Base-by-base conservation (phyloP, 1,284 basidiomycete species). In the Tilletia setariae region DNA sequence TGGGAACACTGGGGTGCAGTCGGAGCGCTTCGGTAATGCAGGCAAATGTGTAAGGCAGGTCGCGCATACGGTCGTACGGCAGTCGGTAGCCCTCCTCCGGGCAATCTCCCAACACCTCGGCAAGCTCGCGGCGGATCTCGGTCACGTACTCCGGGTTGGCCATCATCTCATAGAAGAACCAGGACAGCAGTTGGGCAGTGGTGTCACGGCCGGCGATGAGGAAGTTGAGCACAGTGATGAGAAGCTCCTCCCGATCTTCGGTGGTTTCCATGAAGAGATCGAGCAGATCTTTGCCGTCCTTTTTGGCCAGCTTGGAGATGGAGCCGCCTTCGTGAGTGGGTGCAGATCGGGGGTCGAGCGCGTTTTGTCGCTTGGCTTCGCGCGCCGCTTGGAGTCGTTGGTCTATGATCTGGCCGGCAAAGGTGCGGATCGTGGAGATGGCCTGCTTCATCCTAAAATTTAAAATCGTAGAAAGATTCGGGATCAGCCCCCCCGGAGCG, bases 221-320 rank as follows among this genome's bases (percentile, higher is more conserved):
- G 65, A 77, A 75, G 72, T 76, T 75, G 64, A 76, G 72, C 25
- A 79, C 74, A 0, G 81, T 79, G 6, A 71, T 69, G 0, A 81
- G 76, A 42, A 84, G 69, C 68, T 82, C 76, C 61, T 78, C 70
- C 46, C 81, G 80, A 32, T 69, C 65, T 23, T 68, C 42, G 9
- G 70, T 72, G 66, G 86, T 84, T 23, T 84, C 80, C 67, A 83
- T 78, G 76, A 86, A 86, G 63, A 84, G 83, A 23, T 85, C 85
- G 19, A 84, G 81, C 43, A 79, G 69, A 30, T 79, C 77, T 70
- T 77, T 77, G 66, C 71, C 72, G 25, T 75, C 75, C 64, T 72
- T 71, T 61, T 59, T 42, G 68, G 32, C 25, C 15, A 61, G 32
- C 3, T 61, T 25, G 30, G 56, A 25, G 30, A 61, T 30, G 30